Evolutionary conservation across 169 alveolate genomes (phyloP), one percentile per base, ranked within the genome.

Genomic region (Cryptosporidium viatorum): DNA sequence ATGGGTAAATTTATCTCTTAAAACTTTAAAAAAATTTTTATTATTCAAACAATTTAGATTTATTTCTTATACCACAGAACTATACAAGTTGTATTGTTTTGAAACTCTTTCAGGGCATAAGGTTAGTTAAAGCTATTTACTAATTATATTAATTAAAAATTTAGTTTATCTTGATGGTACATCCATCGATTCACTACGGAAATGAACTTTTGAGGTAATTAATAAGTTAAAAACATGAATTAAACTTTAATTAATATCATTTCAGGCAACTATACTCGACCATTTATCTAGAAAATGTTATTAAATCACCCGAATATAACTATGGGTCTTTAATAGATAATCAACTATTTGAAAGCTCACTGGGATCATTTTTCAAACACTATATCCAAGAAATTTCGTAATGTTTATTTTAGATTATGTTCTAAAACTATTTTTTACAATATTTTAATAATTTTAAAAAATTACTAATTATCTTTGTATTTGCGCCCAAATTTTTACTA

Each of bases 41-140:
- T 35, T 60, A 8, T 45, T 48, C 48, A 16, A 48, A 16, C 21
- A 48, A 0, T 29, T 41, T 37, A 80, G 89, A 1, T 80, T 80
- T 48, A 80, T 23, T 48, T 80, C 75, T 8, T 80, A 80, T 31
- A 80, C 89, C 9, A 80, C 89, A 12, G 75, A 69, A 37, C 26
- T 39, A 26, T 80, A 80, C 75, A 60, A 65, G 67, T 31, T 80
- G 23, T 80, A 29, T 62, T 80, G 74, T 2, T 65, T 62, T 80
- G 89, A 80, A 39, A 65, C 75, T n/a, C 75, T 80, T 37, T 80
- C 89, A 37, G 89, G 89, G 41, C 89, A 80, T 26, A 80, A 80
- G 89, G 89, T 80, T 45, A 43, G 89, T 80, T 62, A 31, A 55
- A 35, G 9, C 6, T 33, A 58, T 33, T 37, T 23, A 41, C 4